Base-by-base conservation (phyloP, 1,284 basidiomycete genomes). In the Exsudoporus floridanus region DNA sequence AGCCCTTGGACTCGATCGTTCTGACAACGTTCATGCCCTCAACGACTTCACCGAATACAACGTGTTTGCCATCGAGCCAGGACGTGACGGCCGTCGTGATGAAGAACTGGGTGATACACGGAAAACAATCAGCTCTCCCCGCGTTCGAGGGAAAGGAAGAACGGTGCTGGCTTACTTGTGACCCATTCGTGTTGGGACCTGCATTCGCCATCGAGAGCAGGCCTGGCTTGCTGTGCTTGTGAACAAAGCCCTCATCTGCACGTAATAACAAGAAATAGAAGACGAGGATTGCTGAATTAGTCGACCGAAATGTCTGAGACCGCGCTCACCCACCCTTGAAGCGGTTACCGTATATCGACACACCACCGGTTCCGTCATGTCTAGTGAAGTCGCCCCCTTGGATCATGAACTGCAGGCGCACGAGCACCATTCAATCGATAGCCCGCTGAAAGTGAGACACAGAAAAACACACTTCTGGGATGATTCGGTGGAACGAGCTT, bases 201-300 rank as follows among this genome's bases (percentile, higher is more conserved):
- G 86, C 84, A 59, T 90, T 89, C 9, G 95, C 95, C 94, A 98
- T 98, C 28, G 90, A 94, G 40, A 98, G 82, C 33, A 96, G 74
- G 64, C 92, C 93, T 3, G 88, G 84, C 63, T 82, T 83, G 56
- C 78, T 78, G 70, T 98, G 96, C 66, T 84, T 87, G 55, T 86
- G 70, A 21, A 77, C 72, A 70, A 98, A 98, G 73, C 90, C 92
- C 74, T 98, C 95, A 65, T 98, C 94, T 83, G 63, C 52, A 33
- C 10, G 42, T 47, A 27, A 27, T 23, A 40, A 34, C 14, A 44
- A 21, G 13, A 34, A 37, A 41, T 5, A 8, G 5, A 31, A 19
- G 12, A 40, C 18, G 21, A 16, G 2, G 12, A 53, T 25, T 0
- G 18, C 31, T 1, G 5, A 8, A 21, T 47, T 7, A 57, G 40